Evolutionary conservation across 306 rosid genomes (phyloP), one percentile per base, ranked within the genome.

Genomic region (Rubus parviflorus): DNA sequence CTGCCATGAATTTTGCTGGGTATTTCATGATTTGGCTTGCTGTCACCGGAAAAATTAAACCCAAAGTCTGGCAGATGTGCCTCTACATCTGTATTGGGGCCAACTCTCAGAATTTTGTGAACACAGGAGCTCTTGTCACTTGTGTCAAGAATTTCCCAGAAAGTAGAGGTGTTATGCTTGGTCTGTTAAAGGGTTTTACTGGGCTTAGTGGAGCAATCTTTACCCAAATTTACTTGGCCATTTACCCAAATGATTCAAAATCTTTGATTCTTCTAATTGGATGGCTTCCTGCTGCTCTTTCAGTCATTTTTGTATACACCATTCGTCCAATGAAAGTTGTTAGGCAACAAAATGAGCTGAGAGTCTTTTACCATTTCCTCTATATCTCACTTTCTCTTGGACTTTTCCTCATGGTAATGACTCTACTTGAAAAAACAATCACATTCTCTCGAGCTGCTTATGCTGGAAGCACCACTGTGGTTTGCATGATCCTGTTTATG

Each of bases 121-220:
- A 80, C 19, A 83, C 91, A 41, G 86, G 78, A 37, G 84, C 78
- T 1, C 20, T 87, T 0, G 82, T 79, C 19, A 38, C 89, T 0
- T 72, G 84, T n/a, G 84, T 87, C 52, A 87, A 81, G 56, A 87
- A 75, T 61, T 83, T 87, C 76, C 86, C 85, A 5, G 86, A 85
- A 40, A 79, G 82, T n/a, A 37, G 90, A 30, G 90, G 88, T 6
- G 61, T 80, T 0, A 53, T 80, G 71, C 10, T 87, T 49, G 90
- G 91, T 3, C 23, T 85, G 41, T 65, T 80, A 48, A 82, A 80
- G 66, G 86, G 84, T 30, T 85, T 51, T 19, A 64, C 73, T 52
- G 89, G 86, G 4, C 82, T 83, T 0, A 74, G 87, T 48, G 91
- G 88, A 10, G 91, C 87, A 4, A 53, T 87, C 30, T 10, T 85